phyloP scores from a whole-genome alignment of 306 rosid species.

The Vigna trinervia region DNA sequence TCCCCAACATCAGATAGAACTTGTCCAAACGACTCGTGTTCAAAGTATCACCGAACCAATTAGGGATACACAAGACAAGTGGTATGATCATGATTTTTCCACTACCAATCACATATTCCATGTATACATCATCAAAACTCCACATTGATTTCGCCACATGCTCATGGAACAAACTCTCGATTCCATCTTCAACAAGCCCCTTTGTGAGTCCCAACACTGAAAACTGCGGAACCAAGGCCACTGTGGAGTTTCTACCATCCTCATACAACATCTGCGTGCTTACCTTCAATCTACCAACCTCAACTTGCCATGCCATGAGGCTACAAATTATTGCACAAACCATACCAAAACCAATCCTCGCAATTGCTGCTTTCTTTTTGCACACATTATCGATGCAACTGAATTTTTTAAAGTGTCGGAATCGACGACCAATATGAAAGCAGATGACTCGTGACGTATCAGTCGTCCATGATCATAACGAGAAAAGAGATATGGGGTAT shows the following conservation, averaged over 20 bases:
- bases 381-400: neutral
- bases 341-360: conserved; percentile 21
- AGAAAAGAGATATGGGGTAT: neutral
- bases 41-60: neutral
- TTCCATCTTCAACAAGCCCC: neutral
- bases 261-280: neutral
- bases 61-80: neutral
- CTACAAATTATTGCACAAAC: conserved; percentile 26
- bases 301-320: conserved; percentile 22
- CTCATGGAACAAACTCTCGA: neutral
- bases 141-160: neutral
- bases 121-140: neutral
- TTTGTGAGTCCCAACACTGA: neutral
- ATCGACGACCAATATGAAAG: neutral
- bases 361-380: neutral
- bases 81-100: neutral
- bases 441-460: neutral
- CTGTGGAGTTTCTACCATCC: neutral
- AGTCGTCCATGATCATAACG: neutral
- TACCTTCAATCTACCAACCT: neutral
- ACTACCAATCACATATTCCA: neutral
- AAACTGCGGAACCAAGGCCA: conserved; percentile 14
- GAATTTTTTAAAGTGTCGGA: neutral
- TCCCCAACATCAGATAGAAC: neutral
- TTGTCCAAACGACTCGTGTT: neutral